phyloP scores from a whole-genome alignment of 2,329 filamentous ascomycete species.

The Trichoderma gracile region DNA sequence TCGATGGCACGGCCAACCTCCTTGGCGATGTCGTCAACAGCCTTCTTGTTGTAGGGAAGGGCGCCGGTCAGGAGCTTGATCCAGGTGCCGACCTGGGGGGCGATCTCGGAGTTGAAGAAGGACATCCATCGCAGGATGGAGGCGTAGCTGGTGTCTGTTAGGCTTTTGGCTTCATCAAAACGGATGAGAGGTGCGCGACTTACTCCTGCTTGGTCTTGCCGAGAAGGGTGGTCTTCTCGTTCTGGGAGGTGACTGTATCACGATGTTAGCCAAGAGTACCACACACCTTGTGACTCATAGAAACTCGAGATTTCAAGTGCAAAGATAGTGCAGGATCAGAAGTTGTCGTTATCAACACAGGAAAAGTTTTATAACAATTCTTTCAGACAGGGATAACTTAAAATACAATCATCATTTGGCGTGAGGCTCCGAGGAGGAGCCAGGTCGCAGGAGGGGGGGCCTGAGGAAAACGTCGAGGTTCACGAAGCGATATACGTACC shows the following conservation, averaged over 20 bases:
- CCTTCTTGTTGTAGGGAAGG: constrained; percentile 96
- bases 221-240: constrained; percentile 98
- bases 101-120: constrained; percentile 87
- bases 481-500: constrained; percentile 61
- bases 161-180: constrained; percentile 22
- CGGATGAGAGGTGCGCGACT: constrained; percentile 34
- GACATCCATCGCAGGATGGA: constrained; percentile 99
- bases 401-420: constrained; percentile 67
- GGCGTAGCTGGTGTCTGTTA: constrained; percentile 64
- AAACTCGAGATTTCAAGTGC: constrained; percentile 34
- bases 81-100: constrained; percentile 73
- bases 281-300: constrained; percentile 24
- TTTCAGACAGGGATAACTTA: constrained; percentile 99
- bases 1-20: constrained; percentile 65
- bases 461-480: constrained; percentile 28
- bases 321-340: constrained; percentile 58
- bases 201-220: constrained; percentile 99
- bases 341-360: constrained; percentile 88
- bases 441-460: constrained; percentile 18
- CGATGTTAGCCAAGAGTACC: constrained; percentile 37
- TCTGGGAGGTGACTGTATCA: constrained; percentile 87
- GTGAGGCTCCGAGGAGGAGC: constrained; percentile 1
- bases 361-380: constrained; percentile 35
- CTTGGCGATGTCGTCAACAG: constrained; percentile 77
- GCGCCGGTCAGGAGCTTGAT: constrained; percentile 82